Evolutionary conservation across 108 stramenopile genomes (phyloP), one percentile per base, ranked within the genome.

Genomic region (Parietichytrium sp.): DNA sequence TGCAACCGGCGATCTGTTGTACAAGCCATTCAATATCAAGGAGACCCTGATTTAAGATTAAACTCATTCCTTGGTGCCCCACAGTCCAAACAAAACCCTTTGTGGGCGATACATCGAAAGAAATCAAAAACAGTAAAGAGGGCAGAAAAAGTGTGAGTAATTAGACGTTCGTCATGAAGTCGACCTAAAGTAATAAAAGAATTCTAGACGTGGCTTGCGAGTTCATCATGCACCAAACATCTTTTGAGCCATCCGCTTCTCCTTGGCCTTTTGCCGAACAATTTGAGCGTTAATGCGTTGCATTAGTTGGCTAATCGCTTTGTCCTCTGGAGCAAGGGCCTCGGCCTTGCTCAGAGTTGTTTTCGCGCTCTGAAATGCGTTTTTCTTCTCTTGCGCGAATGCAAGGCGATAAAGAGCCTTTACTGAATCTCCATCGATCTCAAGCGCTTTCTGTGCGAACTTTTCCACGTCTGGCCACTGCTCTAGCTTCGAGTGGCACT

Each of bases 331-430:
- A 4, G 45, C 42, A n/a, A 38, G 27, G 33, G 80, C 42, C 18
- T 48, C 16, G 12, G 47, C 78, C 26, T 6, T 4, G 2, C 26
- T n/a, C 0, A 79, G 54, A 31, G 80, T 79, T 6, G 16, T 47
- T 31, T 54, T 80, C 15, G 83, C 83, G 29, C 33, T 26, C 23
- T 79, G 52, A 29, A 52, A 81, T n/a, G 80, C 80, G 6, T 80
- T 80, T 26, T 49, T 84, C 33, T 80, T 55, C 30, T 84, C 83
- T 18, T 80, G 79, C 31, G 42, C 49, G 31, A 47, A 48, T 4
- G 79, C 80, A 10, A 79, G 47, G n/a, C 83, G 83, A 33, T 42
- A 84, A 8, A 81, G 54, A 18, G 83, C 83, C 80, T 84, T 84
- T 8, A 47, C 27, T 18, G 30, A 36, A 23, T 54, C 54, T 16